Evolutionary conservation across 176 grass and related monocot species (phyloP).

Genomic region (Aegilops tauschii): DNA sequence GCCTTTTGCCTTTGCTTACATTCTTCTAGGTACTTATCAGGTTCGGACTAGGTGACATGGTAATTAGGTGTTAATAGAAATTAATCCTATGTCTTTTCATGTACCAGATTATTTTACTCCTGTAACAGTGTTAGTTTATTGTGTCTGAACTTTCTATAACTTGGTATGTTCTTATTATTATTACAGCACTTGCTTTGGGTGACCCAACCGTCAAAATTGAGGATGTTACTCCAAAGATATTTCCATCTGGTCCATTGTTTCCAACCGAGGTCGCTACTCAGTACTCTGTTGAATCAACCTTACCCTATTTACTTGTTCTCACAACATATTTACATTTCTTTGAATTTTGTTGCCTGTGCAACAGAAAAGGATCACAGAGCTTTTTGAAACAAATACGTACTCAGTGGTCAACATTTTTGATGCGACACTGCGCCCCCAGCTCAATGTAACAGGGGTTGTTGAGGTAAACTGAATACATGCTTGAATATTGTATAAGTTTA

Average conservation of each 20-base stretch:
- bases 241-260: slow-evolving; percentile 72
- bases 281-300: slow-evolving; percentile 4
- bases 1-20: slow-evolving; percentile 66
- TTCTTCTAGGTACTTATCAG: slow-evolving; percentile 88
- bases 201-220: slow-evolving; percentile 65
- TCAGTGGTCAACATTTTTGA: slow-evolving; percentile 98
- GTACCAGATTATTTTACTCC: neutral
- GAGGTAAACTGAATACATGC: slow-evolving; percentile 55
- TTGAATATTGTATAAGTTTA: slow-evolving; percentile 16
- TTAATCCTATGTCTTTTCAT: neutral
- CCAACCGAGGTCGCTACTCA: slow-evolving; percentile 72
- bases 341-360: slow-evolving; percentile 13
- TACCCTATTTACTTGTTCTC: slow-evolving; percentile 2
- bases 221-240: slow-evolving; percentile 68
- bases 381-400: slow-evolving; percentile 96
- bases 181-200: slow-evolving; percentile 73
- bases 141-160: neutral
- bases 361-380: slow-evolving; percentile 70
- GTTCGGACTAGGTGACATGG: slow-evolving; percentile 57
- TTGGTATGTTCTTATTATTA: slow-evolving; percentile 1
- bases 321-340: slow-evolving; percentile 13
- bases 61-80: slow-evolving; percentile 17
- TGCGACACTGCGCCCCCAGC: slow-evolving; percentile 81
- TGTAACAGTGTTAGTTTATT: neutral
- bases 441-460: slow-evolving; percentile 89